Evolutionary conservation across 495 filamentous ascomycete genomes (phyloP), one percentile per base, ranked within the genome.

Genomic region (Pyronema domesticum): DNA sequence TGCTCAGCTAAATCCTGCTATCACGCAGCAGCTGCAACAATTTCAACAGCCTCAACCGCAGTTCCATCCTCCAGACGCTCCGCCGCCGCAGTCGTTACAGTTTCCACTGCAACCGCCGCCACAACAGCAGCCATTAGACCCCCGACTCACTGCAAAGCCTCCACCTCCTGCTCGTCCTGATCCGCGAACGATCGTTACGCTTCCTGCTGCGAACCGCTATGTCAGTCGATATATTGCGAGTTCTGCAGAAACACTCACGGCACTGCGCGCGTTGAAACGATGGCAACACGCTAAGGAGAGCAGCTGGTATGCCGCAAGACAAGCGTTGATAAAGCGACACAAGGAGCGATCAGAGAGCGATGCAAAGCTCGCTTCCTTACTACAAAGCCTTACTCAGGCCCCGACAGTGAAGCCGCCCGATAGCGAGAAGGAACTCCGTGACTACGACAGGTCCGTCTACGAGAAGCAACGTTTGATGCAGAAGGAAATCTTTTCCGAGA

Each of bases 241-340:
- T 10, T 37, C 13, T 14, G 13, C 8, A 45, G 10, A 8, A 11
- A 7, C 15, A n/a, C 39, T 45, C 37, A 23, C 43, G 40, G 23
- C 14, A 2, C 17, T 46, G 10, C 52, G 52, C 39, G 9, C 30
- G 9, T 17, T 54, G 7, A 11, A 30, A 11, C 7, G 7, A 14
- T 39, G 52, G 52, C 52, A 54, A 17, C 52, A 54, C 42, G 52
- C 52, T 10, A 23, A 37, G n/a, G 52, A 54, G 30, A 39, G 52
- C 52, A 8, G 9, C 7, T 54, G 42, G 39, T 35, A 8, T 34
- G 8, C 10, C 52, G 15, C 6, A 1, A 39, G 52, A 9, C 15
- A 14, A 19, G 50, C 7, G 36, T 8, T 53, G 7, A 8, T 40
- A 34, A 14, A 13, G n/a, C 35, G 37, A 8, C 50, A 53, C n/a